Conservation (phyloP, 2,329 filamentous ascomycete genomes). For the Arthrocladium fulminans region DNA sequence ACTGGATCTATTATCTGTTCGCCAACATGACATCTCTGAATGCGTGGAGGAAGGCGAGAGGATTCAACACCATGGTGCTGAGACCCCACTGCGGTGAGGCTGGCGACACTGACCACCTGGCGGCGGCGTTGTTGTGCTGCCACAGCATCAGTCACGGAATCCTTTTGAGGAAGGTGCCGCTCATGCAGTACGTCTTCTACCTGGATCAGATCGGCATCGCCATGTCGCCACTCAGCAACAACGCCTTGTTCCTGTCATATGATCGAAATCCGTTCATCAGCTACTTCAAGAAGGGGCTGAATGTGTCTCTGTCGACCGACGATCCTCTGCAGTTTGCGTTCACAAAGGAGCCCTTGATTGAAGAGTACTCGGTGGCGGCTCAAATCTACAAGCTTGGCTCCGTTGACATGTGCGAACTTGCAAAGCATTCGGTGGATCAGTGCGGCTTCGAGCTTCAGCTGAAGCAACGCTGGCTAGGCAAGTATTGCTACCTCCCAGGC, state of each 20-base stretch:
- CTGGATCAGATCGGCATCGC: constrained; percentile 96
- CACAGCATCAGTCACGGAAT: constrained; percentile 97
- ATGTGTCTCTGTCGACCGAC: constrained; percentile 92
- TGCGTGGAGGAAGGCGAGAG: constrained; percentile 77
- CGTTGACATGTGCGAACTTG: constrained; percentile 97
- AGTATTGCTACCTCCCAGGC: constrained; percentile 67
- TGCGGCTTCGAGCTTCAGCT: constrained; percentile 84
- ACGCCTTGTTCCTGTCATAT: constrained; percentile 90
- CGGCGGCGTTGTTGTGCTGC: constrained; percentile 80
- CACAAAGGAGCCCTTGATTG: constrained; percentile 94
- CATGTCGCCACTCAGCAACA: constrained; percentile 99
- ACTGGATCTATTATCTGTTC: constrained; percentile 98
- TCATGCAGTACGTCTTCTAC: constrained; percentile 96
- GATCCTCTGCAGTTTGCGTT: constrained; percentile 97
- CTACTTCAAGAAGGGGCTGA: constrained; percentile 90
- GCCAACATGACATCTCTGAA: constrained; percentile 91
- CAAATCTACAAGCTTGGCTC: constrained; percentile 97
- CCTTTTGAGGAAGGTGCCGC: constrained; percentile 80
- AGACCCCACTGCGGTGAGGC: constrained; percentile 94
- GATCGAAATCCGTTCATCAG: constrained; percentile 93
- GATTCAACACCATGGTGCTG: constrained; percentile 91
- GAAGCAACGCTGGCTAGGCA: constrained; percentile 86
- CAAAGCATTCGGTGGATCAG: constrained; percentile 90
- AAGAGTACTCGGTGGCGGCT: constrained; percentile 94
- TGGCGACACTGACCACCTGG: constrained; percentile 91